Percentiles rank a stretch among this genome's conserved stretches.
Conservation (phyloP, 2,329 filamentous ascomycete genomes). For the Microcyclosporella mali region DNA sequence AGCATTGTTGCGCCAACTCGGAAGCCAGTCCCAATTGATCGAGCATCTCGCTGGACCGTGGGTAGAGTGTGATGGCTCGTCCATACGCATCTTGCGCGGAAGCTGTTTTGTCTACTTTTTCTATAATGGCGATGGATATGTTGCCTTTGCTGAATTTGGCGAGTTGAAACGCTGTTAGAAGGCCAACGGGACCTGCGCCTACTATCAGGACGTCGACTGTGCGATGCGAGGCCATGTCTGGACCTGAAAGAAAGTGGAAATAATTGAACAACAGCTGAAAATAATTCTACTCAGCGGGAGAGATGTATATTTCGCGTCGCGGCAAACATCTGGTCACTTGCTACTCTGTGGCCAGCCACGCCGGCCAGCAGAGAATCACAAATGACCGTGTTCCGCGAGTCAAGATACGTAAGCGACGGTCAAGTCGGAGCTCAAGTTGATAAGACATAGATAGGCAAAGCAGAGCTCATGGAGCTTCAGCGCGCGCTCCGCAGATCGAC, state of each 20-base stretch:
- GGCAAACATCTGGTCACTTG: no score
- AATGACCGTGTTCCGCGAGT: no score
- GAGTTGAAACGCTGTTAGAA: neutral
- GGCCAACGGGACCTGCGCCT: conserved; percentile 45
- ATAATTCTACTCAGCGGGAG: no score
- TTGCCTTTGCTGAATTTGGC: neutral
- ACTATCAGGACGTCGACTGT: conserved; percentile 43
- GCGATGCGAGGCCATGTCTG: neutral
- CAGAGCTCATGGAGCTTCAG: neutral
- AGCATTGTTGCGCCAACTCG: conserved; percentile 47
- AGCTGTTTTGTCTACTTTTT: conserved; percentile 43
- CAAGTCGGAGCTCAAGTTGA: neutral
- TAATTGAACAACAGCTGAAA: no score
- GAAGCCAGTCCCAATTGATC: conserved; percentile 48
- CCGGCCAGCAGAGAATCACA: no score
- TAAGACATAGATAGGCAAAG: conserved; percentile 6
- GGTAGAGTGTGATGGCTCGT: conserved; percentile 50
- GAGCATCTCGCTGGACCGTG: conserved; percentile 48
- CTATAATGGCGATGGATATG: conserved; percentile 37
- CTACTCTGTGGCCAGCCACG: no score
- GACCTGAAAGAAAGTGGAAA: no score
- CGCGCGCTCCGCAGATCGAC: conserved; percentile 1
- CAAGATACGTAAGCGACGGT: no score
- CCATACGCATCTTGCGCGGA: conserved; percentile 46
- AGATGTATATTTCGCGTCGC: no score